A percentile compares a stretch with the other conserved stretches of the same genome.
Conservation (phyloP, 129 eudicot species). For the Escallonia herrerae region DNA sequence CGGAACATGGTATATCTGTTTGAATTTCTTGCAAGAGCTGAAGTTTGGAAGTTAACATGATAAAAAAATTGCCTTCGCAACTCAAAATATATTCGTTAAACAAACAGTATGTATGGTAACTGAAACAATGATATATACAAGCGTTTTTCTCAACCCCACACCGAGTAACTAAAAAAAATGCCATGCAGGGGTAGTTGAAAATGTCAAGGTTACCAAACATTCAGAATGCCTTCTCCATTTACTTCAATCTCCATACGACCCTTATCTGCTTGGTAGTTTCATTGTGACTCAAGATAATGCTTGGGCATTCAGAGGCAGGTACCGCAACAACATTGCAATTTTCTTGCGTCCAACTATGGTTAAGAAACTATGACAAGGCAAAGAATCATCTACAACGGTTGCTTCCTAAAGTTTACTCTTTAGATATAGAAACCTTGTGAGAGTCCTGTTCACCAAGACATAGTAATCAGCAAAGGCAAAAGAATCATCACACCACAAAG, state of each 20-base stretch:
- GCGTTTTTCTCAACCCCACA: constrained; percentile 1
- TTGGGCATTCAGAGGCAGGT: neutral
- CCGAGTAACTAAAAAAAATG: neutral
- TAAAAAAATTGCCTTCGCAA: too few species aligned
- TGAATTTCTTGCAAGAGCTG: too few species aligned
- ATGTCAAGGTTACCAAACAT: neutral
- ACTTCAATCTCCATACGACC: neutral
- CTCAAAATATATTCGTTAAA: too few species aligned
- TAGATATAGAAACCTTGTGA: neutral
- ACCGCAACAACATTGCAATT: neutral
- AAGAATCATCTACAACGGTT: neutral
- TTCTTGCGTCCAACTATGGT: neutral
- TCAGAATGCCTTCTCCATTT: neutral
- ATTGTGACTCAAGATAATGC: neutral
- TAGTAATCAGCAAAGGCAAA: neutral
- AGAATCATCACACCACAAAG: neutral
- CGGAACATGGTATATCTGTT: too few species aligned
- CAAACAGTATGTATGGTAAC: neutral
- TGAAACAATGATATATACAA: neutral
- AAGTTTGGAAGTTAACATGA: too few species aligned
- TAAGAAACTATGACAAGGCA: neutral
- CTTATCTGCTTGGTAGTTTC: neutral
- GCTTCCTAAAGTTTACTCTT: neutral
- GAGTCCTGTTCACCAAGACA: neutral
- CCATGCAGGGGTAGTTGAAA: neutral